phyloP scores from a whole-genome alignment of 2,329 filamentous ascomycete genomes.

The Colletotrichum plurivorum region DNA sequence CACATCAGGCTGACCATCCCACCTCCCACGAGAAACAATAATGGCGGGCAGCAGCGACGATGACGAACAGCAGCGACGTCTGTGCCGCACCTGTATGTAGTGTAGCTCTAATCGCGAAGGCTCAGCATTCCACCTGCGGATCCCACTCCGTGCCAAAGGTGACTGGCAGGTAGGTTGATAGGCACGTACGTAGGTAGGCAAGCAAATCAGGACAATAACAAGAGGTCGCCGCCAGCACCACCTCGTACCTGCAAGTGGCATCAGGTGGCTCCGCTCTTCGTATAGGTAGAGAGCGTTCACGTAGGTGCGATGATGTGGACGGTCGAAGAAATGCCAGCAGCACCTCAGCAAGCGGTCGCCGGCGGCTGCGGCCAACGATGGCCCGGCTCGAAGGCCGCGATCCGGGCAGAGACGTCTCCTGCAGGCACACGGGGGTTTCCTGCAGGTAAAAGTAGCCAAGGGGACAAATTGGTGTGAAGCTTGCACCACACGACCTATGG shows the following conservation, averaged over 20 bases:
- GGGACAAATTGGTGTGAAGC: slow-evolving; percentile 19
- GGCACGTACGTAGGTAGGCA: too few species aligned
- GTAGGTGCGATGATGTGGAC: slow-evolving; percentile 20
- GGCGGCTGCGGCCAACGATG: too few species aligned
- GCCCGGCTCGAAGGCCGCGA: not conserved
- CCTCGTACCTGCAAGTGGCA: slow-evolving; percentile 29
- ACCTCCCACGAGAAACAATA: too few species aligned
- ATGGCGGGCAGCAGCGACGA: too few species aligned
- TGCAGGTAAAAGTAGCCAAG: slow-evolving; percentile 27
- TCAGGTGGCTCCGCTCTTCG: not conserved
- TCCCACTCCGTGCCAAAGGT: too few species aligned
- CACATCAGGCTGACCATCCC: too few species aligned
- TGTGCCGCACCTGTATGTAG: not conserved
- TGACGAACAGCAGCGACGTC: too few species aligned
- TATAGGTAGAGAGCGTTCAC: slow-evolving; percentile 8
- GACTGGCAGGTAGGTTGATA: too few species aligned
- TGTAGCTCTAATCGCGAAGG: not conserved
- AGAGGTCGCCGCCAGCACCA: not conserved
- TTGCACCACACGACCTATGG: slow-evolving; percentile 6
- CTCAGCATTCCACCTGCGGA: not conserved
- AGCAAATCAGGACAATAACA: not conserved
- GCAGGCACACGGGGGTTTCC: slow-evolving; percentile 31
- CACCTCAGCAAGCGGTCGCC: not conserved
- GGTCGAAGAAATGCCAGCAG: not conserved
- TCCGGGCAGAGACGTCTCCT: slow-evolving; percentile 27